Base-by-base conservation (phyloP, 371 early-diverging fungal genomes). In the Capillidium heterosporum region DNA sequence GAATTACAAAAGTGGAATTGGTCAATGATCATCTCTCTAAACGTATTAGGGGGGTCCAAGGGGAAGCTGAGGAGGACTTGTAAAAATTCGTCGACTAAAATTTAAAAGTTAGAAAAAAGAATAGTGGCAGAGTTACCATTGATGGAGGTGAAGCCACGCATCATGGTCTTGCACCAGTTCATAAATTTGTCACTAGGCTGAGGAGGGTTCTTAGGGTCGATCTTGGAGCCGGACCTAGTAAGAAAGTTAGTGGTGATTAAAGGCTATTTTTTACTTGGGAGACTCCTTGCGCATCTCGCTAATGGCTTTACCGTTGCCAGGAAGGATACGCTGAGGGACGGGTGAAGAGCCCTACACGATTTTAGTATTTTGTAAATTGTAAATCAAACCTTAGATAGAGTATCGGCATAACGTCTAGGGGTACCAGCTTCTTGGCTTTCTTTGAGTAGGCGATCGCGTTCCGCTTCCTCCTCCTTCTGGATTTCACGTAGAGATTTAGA, bases 11-110 rank as follows among this genome's bases (percentile, higher is more conserved):
- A 80, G 74, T 35, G 84, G 64, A 86, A 85, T 48, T 86, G 72
- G 59, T 88, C 88, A 42, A 83, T 76, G 44, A 88, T 85, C 43
- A 88, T 86, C 58, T 86, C 88, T 5, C 77, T 61, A 1, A 76
- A 74, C 28, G 71, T 66, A 3, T 82, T 71, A 42, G 81, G 76
- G 1, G 74, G 74, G 60, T 85, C 77, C 49, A 81, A 60, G 2
- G 88, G 87, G 72, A 88, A 86, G 1, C 81, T 76, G 41, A 86
- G 63, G 32, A 88, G 64, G 76, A 88, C 79, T 60, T 81, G 72
- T 46, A 88, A 71, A 57, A 86, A 82, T 54, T 88, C 86, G 53
- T 82, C 81, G 24, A 69, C 64, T 61, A 63, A 59, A 39, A 7
- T 23, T 41, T 11, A 31, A 4, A 13, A 31, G 51, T 35, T 2